Evolutionary conservation across 768 basidiomycete genomes (phyloP), one percentile per base, ranked within the genome.

Genomic region (Russula virescens): DNA sequence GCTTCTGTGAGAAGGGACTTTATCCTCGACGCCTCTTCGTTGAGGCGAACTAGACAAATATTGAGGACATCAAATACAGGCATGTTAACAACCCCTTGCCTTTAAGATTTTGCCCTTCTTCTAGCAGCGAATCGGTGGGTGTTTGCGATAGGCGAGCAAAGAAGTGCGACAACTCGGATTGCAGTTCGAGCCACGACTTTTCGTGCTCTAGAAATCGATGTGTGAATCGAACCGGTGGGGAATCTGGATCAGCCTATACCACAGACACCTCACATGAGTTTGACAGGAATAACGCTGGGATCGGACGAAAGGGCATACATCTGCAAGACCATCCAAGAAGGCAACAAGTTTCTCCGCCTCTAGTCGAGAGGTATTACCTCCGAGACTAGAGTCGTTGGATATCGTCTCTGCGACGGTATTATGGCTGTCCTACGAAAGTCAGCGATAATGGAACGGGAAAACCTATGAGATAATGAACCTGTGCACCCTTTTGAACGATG

Each of bases 401-500:
- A 34, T 45, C 25, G 18, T 40, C n/a, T 60, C 52, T 23, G 42
- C 31, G 14, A 64, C 53, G 42, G 19, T 47, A 19, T 35, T n/a
- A 21, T 59, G 40, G 51, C 47, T 55, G 25, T 64, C 63, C 63
- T 64, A 54, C 45, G 51, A 48, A 63, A 58, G 45, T 47, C 28
- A 38, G 51, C 3, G 21, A 25, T 8, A 40, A n/a, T 38, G 4
- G 26, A 31, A 28, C 7, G 26, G 16, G 48, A 53, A 21, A 34
- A 10, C 13, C 21, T 31, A 49, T 38, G 49, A 9, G 48, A 25
- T 63, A 63, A 46, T 45, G 25, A 34, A 46, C 55, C 55, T 64
- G 72, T 5, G 78, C 78, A 19, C 72, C 59, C 50, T 72, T 66
- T 68, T 80, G 75, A 14, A 80, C 73, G 18, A 71, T 63, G 21